Percentiles rank a stretch among this genome's conserved stretches.
Evolutionary conservation across 1,284 basidiomycete species (phyloP).

Genomic region (Rhodotorula sp.): DNA sequence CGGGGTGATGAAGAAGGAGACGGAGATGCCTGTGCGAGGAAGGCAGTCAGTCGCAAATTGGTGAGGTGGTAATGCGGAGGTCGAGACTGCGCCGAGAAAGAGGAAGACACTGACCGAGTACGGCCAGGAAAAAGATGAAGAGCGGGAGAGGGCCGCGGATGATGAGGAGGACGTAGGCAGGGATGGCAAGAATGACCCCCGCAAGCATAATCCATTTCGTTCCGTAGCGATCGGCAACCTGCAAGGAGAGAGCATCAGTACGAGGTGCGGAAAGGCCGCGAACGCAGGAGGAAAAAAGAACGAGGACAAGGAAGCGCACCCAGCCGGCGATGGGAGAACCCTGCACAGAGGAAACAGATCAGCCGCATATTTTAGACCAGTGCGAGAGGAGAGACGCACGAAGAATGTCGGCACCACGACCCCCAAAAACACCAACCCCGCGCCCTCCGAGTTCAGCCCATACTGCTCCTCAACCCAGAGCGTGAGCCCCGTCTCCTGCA

Average conservation of each 20-base stretch:
- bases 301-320: neutral
- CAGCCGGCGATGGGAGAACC: constrained; percentile 18
- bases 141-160: constrained; percentile 40
- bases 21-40: neutral
- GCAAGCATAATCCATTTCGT: constrained; percentile 33
- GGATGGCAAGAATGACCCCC: constrained; percentile 28
- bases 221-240: constrained; percentile 22
- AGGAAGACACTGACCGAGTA: constrained; percentile 12
- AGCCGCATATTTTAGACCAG: accelerated
- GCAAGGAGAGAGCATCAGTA: neutral
- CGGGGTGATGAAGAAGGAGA: constrained; percentile 33
- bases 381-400: neutral
- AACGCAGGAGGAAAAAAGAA: neutral
- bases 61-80: neutral
- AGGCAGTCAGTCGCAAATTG: neutral
- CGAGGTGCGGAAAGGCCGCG: too few species aligned
- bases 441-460: constrained; percentile 36
- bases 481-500: constrained; percentile 35
- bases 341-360: neutral
- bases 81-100: neutral
- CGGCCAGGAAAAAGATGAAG: constrained; percentile 43
- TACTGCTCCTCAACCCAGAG: constrained; percentile 37
- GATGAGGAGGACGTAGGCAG: constrained; percentile 39
- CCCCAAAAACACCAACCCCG: constrained; percentile 44
- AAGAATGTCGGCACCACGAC: constrained; percentile 41